phyloP scores from a whole-genome alignment of 495 filamentous ascomycete genomes.

The Aspergillus conjunctus region DNA sequence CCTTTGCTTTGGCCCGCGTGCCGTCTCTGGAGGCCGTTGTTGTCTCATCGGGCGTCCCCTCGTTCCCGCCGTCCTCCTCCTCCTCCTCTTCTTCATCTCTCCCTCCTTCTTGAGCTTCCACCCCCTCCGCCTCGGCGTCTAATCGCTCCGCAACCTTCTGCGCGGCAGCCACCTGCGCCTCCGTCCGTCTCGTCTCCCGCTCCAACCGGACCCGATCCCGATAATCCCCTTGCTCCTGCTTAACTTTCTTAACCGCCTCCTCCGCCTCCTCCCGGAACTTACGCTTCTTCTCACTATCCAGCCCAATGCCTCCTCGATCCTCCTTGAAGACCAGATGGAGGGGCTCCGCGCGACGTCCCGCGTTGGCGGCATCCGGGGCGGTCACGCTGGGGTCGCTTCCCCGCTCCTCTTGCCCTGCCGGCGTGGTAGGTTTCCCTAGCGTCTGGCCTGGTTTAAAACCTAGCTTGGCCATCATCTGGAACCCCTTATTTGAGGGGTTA shows the following conservation, averaged over 20 bases:
- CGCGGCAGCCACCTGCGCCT: constrained; percentile 68
- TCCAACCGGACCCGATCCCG: constrained; percentile 72
- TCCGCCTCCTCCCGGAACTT: constrained; percentile 69
- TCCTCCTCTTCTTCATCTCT: constrained; percentile 19
- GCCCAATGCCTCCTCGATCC: constrained; percentile 81
- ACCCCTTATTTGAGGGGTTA: constrained; percentile 70
- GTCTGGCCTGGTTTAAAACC: constrained; percentile 76
- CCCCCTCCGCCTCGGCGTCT: constrained; percentile 51
- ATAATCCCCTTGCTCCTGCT: constrained; percentile 72
- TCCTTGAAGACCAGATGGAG: constrained; percentile 73
- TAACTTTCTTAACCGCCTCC: constrained; percentile 62
- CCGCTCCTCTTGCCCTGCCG: background rate
- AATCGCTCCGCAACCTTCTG: constrained; percentile 82
- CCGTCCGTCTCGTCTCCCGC: constrained; percentile 67
- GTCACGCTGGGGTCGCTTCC: background rate
- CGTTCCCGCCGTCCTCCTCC: constrained; percentile 20
- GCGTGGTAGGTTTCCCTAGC: constrained; percentile 57
- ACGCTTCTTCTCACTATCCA: constrained; percentile 79
- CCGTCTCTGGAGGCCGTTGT: constrained; percentile 24
- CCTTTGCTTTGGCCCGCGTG: constrained; percentile 27
- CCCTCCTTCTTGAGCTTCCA: constrained; percentile 5
- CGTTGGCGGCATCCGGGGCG: background rate
- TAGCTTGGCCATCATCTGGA: constrained; percentile 96
- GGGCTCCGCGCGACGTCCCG: constrained; percentile 58
- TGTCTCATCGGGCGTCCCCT: constrained; percentile 4